Conservation (phyloP, 805 yeast genomes). For the Gaillardinia entomophila region DNA sequence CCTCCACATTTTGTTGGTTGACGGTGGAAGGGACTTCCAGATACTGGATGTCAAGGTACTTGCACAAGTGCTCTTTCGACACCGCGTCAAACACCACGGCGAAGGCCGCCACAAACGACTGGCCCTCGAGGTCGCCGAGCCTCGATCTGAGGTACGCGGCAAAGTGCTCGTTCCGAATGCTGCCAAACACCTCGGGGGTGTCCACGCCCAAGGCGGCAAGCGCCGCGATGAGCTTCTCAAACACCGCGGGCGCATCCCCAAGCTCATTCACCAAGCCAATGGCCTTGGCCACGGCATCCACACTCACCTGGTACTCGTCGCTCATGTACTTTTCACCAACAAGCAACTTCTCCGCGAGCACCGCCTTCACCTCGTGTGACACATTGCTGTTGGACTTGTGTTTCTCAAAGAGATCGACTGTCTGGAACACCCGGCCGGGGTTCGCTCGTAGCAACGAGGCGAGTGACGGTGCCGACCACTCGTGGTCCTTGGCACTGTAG, state of each 20-base stretch:
- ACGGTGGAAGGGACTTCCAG: background rate
- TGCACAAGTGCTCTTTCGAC: conserved; percentile 5
- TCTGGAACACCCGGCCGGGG: conserved; percentile 49
- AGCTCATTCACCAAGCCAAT: conserved; percentile 6
- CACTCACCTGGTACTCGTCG: conserved; percentile 12
- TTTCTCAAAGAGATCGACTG: conserved; percentile 41
- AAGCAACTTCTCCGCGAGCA: conserved; percentile 29
- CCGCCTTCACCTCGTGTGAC: conserved; percentile 11
- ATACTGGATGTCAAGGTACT: conserved; percentile 1
- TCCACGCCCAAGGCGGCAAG: conserved; percentile 1
- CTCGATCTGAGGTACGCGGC: background rate
- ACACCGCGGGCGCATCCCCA: conserved; percentile 2
- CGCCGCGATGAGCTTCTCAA: conserved; percentile 1
- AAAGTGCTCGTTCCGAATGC: conserved; percentile 5
- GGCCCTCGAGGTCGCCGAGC: conserved; percentile 4
- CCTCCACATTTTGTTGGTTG: background rate
- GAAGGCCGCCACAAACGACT: conserved; percentile 14
- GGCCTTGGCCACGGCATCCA: conserved; percentile 8
- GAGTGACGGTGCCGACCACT: conserved; percentile 7
- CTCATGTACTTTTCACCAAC: conserved; percentile 32
- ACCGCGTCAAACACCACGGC: conserved; percentile 1
- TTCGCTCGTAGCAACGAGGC: conserved; percentile 19
- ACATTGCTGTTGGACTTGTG: conserved; percentile 7
- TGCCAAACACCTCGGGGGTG: background rate
- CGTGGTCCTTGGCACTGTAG: conserved; percentile 14